These are phyloP conservation scores for Cyclotella cryptica DNA, from an alignment of 108 stramenopile genomes.

Conservation along the genomic window DNA sequence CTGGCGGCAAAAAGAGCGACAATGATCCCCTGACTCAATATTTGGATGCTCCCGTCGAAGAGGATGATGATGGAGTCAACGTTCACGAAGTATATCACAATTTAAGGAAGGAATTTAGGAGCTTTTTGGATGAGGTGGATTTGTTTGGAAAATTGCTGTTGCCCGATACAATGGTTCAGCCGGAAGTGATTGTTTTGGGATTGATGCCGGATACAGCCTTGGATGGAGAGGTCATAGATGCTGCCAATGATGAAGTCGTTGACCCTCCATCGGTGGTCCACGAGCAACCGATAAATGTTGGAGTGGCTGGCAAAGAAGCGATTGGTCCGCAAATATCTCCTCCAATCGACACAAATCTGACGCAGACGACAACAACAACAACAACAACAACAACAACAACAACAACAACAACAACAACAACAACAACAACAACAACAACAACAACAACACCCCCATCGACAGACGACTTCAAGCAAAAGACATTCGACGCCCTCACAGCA, in stretches of 20 bases:
- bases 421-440: not conserved
- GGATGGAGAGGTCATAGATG: not conserved
- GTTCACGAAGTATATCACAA: constrained; percentile 56
- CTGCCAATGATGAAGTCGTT: not conserved
- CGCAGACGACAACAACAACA: not conserved
- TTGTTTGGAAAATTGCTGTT: constrained; percentile 48
- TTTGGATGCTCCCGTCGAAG: not conserved
- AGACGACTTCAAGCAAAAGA: constrained; percentile 1
- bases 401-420: not conserved
- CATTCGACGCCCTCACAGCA: constrained; percentile 18
- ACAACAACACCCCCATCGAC: not conserved
- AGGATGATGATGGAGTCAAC: constrained; percentile 7
- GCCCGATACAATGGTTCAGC: constrained; percentile 17
- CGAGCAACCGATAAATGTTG: not conserved
- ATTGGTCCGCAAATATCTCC: constrained; percentile 11
- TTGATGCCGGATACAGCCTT: not conserved
- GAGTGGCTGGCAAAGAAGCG: not conserved
- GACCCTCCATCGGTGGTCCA: not conserved
- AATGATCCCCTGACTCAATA: too few relatives aligned
- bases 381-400: not conserved
- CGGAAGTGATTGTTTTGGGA: constrained; percentile 18
- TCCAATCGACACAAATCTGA: not conserved
- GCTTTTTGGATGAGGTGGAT: constrained; percentile 51
- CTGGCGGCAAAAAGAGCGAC: too few relatives aligned
- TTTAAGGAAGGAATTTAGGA: constrained; percentile 51